Percentiles rank a stretch among this genome's conserved stretches.
phyloP scores from a whole-genome alignment of 306 rosid species.

The Arachis stenosperma region DNA sequence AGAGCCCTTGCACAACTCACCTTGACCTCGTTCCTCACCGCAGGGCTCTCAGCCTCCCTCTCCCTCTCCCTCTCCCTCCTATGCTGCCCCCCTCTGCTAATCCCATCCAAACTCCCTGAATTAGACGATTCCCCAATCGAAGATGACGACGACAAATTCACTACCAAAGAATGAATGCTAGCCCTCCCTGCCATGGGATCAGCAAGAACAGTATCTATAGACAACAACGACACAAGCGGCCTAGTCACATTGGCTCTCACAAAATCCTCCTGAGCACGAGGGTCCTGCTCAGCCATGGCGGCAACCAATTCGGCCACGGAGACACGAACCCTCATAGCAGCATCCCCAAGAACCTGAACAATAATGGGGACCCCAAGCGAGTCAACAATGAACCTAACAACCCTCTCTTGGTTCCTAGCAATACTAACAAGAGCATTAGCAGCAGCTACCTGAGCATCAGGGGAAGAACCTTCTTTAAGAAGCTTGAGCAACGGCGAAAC shows the following conservation, averaged over 20 bases:
- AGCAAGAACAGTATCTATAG: constrained; percentile 63
- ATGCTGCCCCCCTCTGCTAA: constrained; percentile 55
- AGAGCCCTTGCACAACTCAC: constrained; percentile 77
- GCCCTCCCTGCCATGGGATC: constrained; percentile 56
- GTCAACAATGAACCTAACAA: constrained; percentile 47
- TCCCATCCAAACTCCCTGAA: constrained; percentile 57
- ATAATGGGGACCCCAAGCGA: constrained; percentile 56
- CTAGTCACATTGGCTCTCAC: constrained; percentile 75
- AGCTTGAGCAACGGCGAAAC: constrained; percentile 70
- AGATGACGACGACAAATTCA: constrained; percentile 44
- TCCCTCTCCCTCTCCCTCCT: constrained; percentile 60
- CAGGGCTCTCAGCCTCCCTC: constrained; percentile 56
- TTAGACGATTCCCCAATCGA: constrained; percentile 14
- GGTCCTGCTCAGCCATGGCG: constrained; percentile 61
- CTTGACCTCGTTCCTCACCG: constrained; percentile 59
- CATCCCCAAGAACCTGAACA: constrained; percentile 67
- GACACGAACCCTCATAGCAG: constrained; percentile 67
- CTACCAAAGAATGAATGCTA: constrained; percentile 65
- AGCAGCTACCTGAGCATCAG: constrained; percentile 77
- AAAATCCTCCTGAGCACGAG: constrained; percentile 67
- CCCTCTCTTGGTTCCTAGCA: constrained; percentile 52
- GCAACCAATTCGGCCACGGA: constrained; percentile 67
- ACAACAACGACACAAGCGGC: constrained; percentile 65
- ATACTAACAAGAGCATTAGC: constrained; percentile 62
- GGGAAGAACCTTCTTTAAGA: constrained; percentile 58